These are phyloP conservation scores for Globisporangium uncinulatum DNA, from an alignment of 352 stramenopile genomes.

Conservation along the genomic window DNA sequence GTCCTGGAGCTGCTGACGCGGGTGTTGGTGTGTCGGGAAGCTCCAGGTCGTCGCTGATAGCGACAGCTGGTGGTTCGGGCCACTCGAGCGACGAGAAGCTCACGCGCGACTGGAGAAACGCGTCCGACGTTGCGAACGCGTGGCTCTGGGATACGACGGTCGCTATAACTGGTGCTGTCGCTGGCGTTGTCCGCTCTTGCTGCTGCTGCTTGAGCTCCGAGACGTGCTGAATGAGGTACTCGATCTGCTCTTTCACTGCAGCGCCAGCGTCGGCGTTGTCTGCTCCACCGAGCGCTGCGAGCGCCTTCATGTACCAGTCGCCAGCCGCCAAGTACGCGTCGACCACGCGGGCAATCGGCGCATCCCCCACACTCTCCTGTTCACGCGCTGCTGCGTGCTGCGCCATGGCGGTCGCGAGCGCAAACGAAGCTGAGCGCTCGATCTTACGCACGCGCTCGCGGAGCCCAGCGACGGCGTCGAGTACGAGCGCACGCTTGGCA, in stretches of 20 bases:
- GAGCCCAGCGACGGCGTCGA: slow-evolving; percentile 52
- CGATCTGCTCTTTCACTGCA: slow-evolving; percentile 56
- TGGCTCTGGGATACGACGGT: neutral
- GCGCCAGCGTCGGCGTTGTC: slow-evolving; percentile 22
- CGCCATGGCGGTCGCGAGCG: slow-evolving; percentile 25
- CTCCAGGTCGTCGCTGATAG: slow-evolving; percentile 2
- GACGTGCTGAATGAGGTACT: slow-evolving; percentile 73
- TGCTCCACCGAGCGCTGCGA: slow-evolving; percentile 27
- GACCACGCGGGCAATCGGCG: slow-evolving; percentile 4
- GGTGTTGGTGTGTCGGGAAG: slow-evolving; percentile 1
- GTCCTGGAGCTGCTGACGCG: neutral
- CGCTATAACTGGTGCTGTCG: neutral
- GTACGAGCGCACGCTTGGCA: slow-evolving; percentile 52
- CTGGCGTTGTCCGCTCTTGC: neutral
- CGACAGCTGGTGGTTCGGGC: slow-evolving; percentile 19
- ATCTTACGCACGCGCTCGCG: slow-evolving; percentile 33
- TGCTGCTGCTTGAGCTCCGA: slow-evolving; percentile 34
- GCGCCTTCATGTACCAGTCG: slow-evolving; percentile 65
- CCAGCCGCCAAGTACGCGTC: slow-evolving; percentile 53
- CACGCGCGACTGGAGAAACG: slow-evolving; percentile 10
- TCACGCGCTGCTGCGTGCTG: slow-evolving; percentile 24
- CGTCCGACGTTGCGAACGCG: slow-evolving; percentile 1
- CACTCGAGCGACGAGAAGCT: slow-evolving; percentile 27
- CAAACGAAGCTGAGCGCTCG: slow-evolving; percentile 28
- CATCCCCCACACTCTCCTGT: slow-evolving; percentile 12